Base-by-base conservation (phyloP, 805 yeast genomes). In the Candida tallmaniae region DNA sequence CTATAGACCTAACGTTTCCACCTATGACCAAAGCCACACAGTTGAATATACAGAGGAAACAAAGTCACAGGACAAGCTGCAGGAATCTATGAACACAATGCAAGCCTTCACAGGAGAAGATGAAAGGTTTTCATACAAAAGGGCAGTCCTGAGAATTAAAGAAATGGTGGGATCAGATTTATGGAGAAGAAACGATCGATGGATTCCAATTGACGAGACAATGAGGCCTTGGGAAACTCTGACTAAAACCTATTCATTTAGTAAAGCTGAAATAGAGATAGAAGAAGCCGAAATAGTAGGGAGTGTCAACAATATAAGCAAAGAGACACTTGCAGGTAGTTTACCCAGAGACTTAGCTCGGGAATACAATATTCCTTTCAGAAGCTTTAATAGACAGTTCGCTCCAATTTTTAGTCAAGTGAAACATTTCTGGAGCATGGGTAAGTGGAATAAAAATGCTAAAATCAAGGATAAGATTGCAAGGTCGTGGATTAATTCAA, bases 81-180 rank as follows among this genome's bases (percentile, higher is more conserved):
- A n/a, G n/a, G n/a, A n/a, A n/a, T 13, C 9, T 4, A 76, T 66
- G 44, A 62, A 70, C 10, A 66, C 77, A 33, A 51, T 69, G 13
- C 60, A 64, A 8, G 76, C 78, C 7, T 82, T 81, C 46, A 81
- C 87, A 0, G 89, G 89, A 16, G 86, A 82, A 46, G 89, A 81
- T 54, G 89, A 82, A 50, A 70, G 70, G 57, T 81, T 81, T 56
- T 87, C 89, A 3, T 81, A 72, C 47, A 76, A 75, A 41, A 58
- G 89, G 44, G 88, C 89, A 0, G 78, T 80, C 1, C 76, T 80
- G 46, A 59, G 89, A 42, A 66, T 82, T 23, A 65, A 66, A 34
- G 82, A 76, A 44, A 76, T 76, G 80, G 69, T 74, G 3, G 65
- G 70, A 1, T 70, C 78, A 0, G 60, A 55, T 23, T 34, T 50